Base-by-base conservation (phyloP, 208 protist genomes). In the Trichomonas tenax region DNA sequence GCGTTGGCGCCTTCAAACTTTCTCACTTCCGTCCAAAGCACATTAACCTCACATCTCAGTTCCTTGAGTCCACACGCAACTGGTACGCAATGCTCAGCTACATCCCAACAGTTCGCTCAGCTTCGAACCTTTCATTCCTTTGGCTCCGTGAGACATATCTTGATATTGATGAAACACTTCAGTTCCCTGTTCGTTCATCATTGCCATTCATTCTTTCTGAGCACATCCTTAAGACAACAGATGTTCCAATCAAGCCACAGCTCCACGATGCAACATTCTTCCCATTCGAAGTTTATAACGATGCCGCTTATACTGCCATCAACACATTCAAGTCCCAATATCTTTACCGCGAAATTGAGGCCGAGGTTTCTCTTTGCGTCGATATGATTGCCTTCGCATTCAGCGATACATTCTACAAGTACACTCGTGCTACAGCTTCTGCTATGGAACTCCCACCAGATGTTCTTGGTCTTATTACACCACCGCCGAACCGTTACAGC, bases 321-420 rank as follows among this genome's bases (percentile, higher is more conserved):
- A 93, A 93, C 44, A 93, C 86, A 93, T 93, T 93, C 31, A 48
- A 93, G 26, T 93, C 86, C n/a, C 86, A 51, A 51, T 93, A 93
- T 38, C 44, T 93, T 8, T 93, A 51, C 31, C 15, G 44, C 34
- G 86, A 93, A 93, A 51, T 93, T 38, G 44, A 93, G 46, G 86
- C 86, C 8, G 86, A 93, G 51, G 86, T 93, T 41, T 58, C 44
- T 10, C 31, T 93, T 38, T 93, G 86, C 44, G 36, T 93, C 26
- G 86, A 93, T 93, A 93, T 93, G 86, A 93, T 93, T 51, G 40
- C 86, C 8, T 93, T 93, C 44, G n/a, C 86, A 48, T 93, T 93
- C 31, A 34, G 14, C 44, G 86, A 93, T 48, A 93, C 86, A 17
- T 93, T 93, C 31, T 93, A 93, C 44, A 48, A 51, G 26, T 93